Percentiles rank a stretch among this genome's conserved stretches.
Evolutionary conservation across 495 filamentous ascomycete genomes (phyloP).

Genomic region (Cercophora samala): DNA sequence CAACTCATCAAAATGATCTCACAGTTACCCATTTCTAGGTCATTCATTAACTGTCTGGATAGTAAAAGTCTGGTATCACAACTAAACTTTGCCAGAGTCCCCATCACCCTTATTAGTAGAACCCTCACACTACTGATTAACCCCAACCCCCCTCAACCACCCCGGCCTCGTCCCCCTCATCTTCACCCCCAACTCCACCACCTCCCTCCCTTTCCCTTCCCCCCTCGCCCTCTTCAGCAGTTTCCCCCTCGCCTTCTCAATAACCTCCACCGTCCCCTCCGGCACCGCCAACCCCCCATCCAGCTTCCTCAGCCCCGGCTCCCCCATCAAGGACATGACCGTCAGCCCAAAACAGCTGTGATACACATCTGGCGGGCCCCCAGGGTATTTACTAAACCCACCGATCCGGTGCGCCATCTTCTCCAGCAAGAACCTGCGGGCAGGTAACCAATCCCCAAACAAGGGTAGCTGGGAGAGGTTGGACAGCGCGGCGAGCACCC

Average conservation of each 20-base stretch:
- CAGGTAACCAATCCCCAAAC: conserved; percentile 51
- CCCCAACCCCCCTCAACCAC: conserved; percentile 4
- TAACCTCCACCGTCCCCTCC: conserved; percentile 42
- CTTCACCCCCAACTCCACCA: conserved; percentile 8
- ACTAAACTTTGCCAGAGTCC: too few relatives aligned
- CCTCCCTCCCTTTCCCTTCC: conserved; percentile 32
- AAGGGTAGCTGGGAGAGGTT: conserved; percentile 63
- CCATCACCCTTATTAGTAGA: not conserved
- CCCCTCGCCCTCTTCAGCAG: conserved; percentile 31
- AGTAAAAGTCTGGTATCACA: too few relatives aligned
- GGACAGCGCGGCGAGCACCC: conserved; percentile 70
- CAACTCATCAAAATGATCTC: too few relatives aligned
- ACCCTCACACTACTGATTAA: not conserved
- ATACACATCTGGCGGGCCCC: conserved; percentile 82
- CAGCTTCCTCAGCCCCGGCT: conserved; percentile 54
- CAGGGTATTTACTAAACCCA: conserved; percentile 82
- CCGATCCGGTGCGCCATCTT: conserved; percentile 90
- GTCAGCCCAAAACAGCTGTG: conserved; percentile 88
- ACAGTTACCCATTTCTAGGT: too few relatives aligned
- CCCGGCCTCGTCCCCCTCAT: conserved; percentile 3
- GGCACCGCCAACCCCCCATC: conserved; percentile 71
- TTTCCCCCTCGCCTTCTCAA: conserved; percentile 38
- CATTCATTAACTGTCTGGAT: too few relatives aligned
- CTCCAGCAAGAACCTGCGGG: conserved; percentile 74
- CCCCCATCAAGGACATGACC: conserved; percentile 65